phyloP scores from a whole-genome alignment of 441 rosid species.

The Kokia cookei region DNA sequence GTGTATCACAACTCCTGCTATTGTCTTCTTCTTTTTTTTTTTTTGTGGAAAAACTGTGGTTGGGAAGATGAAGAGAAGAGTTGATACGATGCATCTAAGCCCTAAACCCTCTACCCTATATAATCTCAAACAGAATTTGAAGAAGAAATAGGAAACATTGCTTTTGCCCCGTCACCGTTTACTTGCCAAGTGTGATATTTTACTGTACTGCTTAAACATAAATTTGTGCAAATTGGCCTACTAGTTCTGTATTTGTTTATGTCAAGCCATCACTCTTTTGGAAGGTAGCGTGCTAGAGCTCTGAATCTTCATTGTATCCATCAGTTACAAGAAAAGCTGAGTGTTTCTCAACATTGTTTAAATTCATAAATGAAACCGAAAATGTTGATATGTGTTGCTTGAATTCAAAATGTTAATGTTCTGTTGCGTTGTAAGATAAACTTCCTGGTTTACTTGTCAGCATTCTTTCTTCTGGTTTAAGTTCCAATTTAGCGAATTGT shows the following conservation, averaged over 20 bases:
- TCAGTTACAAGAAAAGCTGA: background rate
- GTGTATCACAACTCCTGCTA: too few species aligned
- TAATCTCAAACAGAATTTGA: background rate
- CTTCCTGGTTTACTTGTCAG: background rate
- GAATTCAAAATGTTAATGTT: background rate
- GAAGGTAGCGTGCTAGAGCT: background rate
- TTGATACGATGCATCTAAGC: too few species aligned
- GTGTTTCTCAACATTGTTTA: background rate
- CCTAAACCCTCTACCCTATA: background rate
- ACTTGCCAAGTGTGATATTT: background rate
- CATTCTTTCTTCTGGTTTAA: background rate
- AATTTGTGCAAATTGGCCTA: background rate
- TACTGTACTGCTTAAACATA: background rate
- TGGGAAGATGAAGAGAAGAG: background rate
- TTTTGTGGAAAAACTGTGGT: too few species aligned
- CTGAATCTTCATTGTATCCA: background rate
- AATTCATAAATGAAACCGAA: background rate
- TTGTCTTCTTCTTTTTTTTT: too few species aligned
- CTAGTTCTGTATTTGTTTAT: background rate
- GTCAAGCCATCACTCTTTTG: background rate
- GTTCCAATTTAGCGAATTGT: background rate
- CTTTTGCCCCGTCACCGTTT: background rate
- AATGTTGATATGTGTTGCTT: background rate
- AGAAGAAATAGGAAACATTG: background rate
- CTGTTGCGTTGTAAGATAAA: background rate